Conservation (phyloP, 1,139 yeast genomes). For the Kodamaea suecica region DNA sequence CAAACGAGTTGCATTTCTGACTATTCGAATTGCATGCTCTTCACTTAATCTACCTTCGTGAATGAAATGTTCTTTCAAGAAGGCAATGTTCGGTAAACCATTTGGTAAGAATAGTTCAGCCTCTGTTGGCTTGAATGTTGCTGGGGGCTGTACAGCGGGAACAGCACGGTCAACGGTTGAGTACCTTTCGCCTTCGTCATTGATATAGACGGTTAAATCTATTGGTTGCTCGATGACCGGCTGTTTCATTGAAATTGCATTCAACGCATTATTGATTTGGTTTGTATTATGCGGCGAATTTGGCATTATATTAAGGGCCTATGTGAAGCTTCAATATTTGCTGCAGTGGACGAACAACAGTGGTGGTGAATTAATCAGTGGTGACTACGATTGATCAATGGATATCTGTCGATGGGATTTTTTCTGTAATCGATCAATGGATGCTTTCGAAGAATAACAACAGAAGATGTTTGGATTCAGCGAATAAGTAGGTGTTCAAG, state of each 20-base stretch:
- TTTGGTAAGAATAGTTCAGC: slow-evolving; percentile 58
- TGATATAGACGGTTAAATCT: slow-evolving; percentile 55
- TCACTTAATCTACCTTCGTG: slow-evolving; percentile 78
- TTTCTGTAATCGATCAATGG: no score
- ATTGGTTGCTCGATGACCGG: slow-evolving; percentile 14
- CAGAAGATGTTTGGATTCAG: no score
- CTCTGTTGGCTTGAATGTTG: slow-evolving; percentile 61
- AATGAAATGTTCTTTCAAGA: slow-evolving; percentile 69
- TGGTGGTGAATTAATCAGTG: no score
- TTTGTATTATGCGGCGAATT: slow-evolving; percentile 37
- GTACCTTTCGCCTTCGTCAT: slow-evolving; percentile 67
- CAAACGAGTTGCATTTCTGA: slow-evolving; percentile 65
- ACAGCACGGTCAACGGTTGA: slow-evolving; percentile 72
- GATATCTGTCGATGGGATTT: no score
- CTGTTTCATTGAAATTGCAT: slow-evolving; percentile 59
- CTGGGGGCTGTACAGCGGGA: slow-evolving; percentile 65
- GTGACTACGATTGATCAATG: no score
- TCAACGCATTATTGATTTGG: slow-evolving; percentile 72
- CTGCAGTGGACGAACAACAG: no score
- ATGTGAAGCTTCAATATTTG: no score
- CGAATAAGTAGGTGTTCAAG: no score
- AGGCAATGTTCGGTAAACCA: slow-evolving; percentile 72
- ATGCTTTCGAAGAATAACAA: no score
- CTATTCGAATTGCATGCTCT: slow-evolving; percentile 67
- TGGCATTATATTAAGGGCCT: not conserved